phyloP scores from a whole-genome alignment of 2,329 filamentous ascomycete genomes.

The Epichloe amarillans region DNA sequence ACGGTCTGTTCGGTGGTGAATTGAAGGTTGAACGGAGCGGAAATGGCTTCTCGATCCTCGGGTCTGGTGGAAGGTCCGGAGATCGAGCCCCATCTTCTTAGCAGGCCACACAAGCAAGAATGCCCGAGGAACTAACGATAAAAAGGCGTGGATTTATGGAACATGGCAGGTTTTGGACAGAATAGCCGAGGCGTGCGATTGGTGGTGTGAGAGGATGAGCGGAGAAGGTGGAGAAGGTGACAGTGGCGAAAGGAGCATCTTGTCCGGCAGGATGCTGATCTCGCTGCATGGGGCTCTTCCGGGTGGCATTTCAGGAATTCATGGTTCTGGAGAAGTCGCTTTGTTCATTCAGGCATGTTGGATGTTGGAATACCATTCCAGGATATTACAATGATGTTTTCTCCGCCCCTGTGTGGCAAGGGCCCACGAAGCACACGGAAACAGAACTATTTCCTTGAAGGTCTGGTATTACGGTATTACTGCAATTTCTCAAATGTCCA shows the following conservation, averaged over 20 bases:
- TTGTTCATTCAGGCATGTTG: not conserved
- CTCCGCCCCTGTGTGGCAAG: no score
- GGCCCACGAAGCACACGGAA: no score
- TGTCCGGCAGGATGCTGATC: not conserved
- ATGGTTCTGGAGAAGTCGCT: not conserved
- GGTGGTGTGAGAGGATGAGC: not conserved
- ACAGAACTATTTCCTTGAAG: no score
- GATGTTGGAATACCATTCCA: not conserved
- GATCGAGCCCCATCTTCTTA: conserved; percentile 6
- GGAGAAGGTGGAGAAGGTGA: not conserved
- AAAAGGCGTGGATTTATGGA: not conserved
- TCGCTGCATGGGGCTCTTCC: not conserved
- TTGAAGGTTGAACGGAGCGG: conserved; percentile 7
- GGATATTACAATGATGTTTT: no score
- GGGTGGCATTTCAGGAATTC: not conserved
- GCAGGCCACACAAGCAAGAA: not conserved
- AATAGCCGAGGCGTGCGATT: not conserved
- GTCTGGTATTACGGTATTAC: no score
- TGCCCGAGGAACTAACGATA: not conserved
- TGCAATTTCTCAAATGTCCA: no score
- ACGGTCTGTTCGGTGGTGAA: conserved; percentile 5
- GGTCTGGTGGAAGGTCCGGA: conserved; percentile 2
- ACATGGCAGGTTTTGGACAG: not conserved
- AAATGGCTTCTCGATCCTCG: conserved; percentile 8
- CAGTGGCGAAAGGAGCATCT: not conserved